These are phyloP conservation scores for Hanseniaspora sp. DNA, from an alignment of 1,139 yeast species.

Conservation along the genomic window DNA sequence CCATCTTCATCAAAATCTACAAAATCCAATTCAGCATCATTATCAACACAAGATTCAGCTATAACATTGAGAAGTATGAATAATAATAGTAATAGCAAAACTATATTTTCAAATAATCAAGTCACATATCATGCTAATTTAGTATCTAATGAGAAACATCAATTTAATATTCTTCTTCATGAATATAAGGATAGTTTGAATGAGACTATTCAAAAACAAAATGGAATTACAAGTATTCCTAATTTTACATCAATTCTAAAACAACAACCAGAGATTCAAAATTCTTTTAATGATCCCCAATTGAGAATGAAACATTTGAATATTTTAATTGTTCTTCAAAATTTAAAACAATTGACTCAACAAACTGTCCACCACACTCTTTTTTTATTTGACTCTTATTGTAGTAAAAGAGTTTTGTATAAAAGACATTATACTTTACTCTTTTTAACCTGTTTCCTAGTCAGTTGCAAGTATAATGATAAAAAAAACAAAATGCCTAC, in stretches of 20 bases:
- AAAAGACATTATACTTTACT: constrained; percentile 86
- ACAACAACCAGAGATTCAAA: constrained; percentile 80
- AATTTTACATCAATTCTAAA: constrained; percentile 48
- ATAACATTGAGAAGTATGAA: constrained; percentile 27
- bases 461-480: constrained; percentile 88
- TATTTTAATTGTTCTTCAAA: constrained; percentile 69
- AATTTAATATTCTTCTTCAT: constrained; percentile 3
- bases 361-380: constrained; percentile 71
- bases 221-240: constrained; percentile 16
- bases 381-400: constrained; percentile 77
- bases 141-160: constrained; percentile 10
- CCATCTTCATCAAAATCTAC: background rate
- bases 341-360: constrained; percentile 58
- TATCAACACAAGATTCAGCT: constrained; percentile 24
- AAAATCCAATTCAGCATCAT: background rate
- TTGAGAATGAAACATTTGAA: constrained; percentile 86
- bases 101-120: background rate
- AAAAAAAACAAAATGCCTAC: constrained; percentile 77
- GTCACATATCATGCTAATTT: background rate
- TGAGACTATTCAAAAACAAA: constrained; percentile 19
- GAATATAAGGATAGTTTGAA: constrained; percentile 20
- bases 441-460: constrained; percentile 89
- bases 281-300: constrained; percentile 37
- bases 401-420: constrained; percentile 83
- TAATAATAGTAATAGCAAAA: background rate